Evolutionary conservation across 305 asterid species (phyloP), one percentile per base, ranked within the genome.

Genomic region (Withania somnifera): DNA sequence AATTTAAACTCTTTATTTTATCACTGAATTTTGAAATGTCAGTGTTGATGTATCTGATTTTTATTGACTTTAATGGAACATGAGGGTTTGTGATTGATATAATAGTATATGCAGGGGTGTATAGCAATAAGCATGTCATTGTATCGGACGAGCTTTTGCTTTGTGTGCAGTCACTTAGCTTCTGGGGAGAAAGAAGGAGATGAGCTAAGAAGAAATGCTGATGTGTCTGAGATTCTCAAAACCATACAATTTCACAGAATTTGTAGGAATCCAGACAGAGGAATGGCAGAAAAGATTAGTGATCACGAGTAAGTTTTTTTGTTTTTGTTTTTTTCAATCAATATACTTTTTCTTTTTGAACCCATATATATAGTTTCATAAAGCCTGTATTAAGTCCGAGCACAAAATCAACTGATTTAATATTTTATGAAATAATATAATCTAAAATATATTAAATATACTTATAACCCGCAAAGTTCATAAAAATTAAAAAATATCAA

Each of bases 131-230:
- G 99, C 93, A 89, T 95, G 92, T 88, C 97, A 50, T 28, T 95
- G 91, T 93, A 93, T 87, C 88, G 89, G 83, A 95, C 98, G 76
- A 92, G 93, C 87, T 88, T 95, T 52, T 95, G 99, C 89, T 92
- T 95, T 81, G 92, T 95, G 6, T 93, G 99, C 79, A 92, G 95
- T 87, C 99, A 95, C 90, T 84, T 95, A 57, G 98, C 99, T 36
- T 92, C 99, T 0, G 99, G 99, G 50, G 98, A 95, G 85, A 95
- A 92, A 82, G 99, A 92, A 79, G 99, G 98, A 28, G 98, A 93
- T 5, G 98, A 93, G 86, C 75, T 92, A 0, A 89, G 80, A 85
- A 84, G 98, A 83, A 95, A 95, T 66, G 91, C 93, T 0, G 99
- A 95, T 40, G 98, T 93, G 36, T 84, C 88, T 3, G 97, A 95